Conservation (phyloP, 495 filamentous ascomycete genomes). For the Daldinia childiae region DNA sequence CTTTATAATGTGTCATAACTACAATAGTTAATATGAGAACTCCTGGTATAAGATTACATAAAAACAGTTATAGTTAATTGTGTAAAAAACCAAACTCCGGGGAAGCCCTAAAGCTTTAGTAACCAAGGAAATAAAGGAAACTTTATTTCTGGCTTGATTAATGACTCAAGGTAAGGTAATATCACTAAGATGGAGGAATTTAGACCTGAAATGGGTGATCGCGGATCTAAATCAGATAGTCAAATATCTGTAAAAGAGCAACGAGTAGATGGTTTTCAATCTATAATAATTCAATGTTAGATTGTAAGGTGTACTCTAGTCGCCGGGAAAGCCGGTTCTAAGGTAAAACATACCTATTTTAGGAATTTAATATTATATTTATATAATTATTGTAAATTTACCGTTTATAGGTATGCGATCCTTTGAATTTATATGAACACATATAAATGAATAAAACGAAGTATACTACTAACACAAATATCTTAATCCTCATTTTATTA, state of each 20-base stretch:
- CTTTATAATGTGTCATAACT: slow-evolving; percentile 6
- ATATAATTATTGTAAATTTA: background rate
- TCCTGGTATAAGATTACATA: slow-evolving; percentile 5
- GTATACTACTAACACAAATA: too few species aligned
- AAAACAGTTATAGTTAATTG: too few species aligned
- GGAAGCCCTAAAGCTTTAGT: slow-evolving; percentile 24
- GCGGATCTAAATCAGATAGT: slow-evolving; percentile 22
- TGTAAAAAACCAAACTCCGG: slow-evolving; percentile 16
- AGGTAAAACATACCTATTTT: background rate
- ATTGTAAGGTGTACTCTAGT: background rate
- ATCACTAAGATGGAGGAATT: slow-evolving; percentile 10
- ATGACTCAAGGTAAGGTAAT: slow-evolving; percentile 20
- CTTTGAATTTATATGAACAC: too few species aligned
- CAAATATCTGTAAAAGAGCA: slow-evolving; percentile 5
- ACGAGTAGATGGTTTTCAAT: slow-evolving; percentile 1
- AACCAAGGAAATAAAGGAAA: slow-evolving; percentile 16
- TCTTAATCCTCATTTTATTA: too few species aligned
- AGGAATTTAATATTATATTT: background rate
- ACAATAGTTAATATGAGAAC: slow-evolving; percentile 8
- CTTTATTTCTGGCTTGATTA: slow-evolving; percentile 15
- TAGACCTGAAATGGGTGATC: slow-evolving; percentile 9
- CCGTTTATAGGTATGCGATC: too few species aligned
- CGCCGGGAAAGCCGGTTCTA: background rate
- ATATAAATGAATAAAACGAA: too few species aligned
- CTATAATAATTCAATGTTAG: too few species aligned